phyloP scores from a whole-genome alignment of 208 protist species.

The Acanthamoeba sp. region DNA sequence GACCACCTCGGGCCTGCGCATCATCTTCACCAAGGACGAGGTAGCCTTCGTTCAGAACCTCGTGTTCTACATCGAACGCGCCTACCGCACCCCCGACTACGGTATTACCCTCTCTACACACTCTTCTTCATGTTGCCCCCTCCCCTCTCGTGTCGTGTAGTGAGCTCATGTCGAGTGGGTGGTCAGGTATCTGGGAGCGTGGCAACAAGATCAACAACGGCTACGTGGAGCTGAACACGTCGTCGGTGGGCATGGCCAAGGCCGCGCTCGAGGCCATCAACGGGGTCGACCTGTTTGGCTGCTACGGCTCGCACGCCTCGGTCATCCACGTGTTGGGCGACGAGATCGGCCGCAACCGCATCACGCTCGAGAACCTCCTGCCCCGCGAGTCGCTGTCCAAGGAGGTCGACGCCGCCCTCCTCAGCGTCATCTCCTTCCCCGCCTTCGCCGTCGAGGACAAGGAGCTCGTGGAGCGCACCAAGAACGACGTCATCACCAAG shows the following conservation, averaged over 20 bases:
- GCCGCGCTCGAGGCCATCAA: constrained; percentile 81
- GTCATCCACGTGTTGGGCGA: constrained; percentile 80
- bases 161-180: too few relatives aligned
- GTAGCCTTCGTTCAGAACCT: constrained; percentile 81
- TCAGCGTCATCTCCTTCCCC: constrained; percentile 77
- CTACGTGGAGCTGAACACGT: constrained; percentile 78
- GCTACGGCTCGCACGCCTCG: constrained; percentile 54
- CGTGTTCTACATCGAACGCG: constrained; percentile 81
- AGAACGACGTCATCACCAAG: constrained; percentile 71
- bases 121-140: too few relatives aligned
- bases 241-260: constrained; percentile 81
- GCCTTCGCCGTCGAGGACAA: constrained; percentile 79
- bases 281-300: constrained; percentile 80
- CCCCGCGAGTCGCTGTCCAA: constrained; percentile 76
- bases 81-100: constrained; percentile 82
- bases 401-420: constrained; percentile 76
- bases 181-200: constrained; percentile 77
- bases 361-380: constrained; percentile 72
- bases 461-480: constrained; percentile 72
- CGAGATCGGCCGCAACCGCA: constrained; percentile 75
- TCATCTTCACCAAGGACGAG: constrained; percentile 79
- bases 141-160: too few relatives aligned
- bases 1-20: constrained; percentile 79
- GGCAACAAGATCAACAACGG: constrained; percentile 83
- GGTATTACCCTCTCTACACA: too few relatives aligned